A percentile compares a stretch with the other conserved stretches of the same genome.
phyloP scores from a whole-genome alignment of 495 filamentous ascomycete species.

The Penicillium longicatenatum region DNA sequence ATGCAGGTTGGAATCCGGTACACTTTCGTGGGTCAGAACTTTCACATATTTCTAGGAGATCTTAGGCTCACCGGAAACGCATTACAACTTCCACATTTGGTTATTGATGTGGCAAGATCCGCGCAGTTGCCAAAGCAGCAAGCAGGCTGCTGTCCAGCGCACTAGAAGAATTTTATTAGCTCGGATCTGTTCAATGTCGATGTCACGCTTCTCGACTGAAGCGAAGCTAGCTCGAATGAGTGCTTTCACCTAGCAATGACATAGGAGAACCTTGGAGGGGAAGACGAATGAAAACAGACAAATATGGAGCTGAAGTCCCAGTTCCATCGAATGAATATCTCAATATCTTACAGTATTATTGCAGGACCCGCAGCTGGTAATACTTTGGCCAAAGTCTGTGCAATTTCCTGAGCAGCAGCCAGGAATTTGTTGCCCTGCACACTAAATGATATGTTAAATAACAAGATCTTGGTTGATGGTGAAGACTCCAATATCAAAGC shows the following conservation, averaged over 20 bases:
- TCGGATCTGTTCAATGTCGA: neutral
- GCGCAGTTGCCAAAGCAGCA: constrained; percentile 18
- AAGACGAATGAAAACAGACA: too few relatives aligned
- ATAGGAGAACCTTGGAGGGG: too few relatives aligned
- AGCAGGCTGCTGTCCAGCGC: constrained; percentile 15
- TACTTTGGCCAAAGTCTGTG: constrained; percentile 11
- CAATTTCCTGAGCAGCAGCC: constrained; percentile 24
- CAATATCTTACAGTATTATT: constrained; percentile 8
- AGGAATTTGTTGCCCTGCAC: constrained; percentile 15
- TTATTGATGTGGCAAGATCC: constrained; percentile 12
- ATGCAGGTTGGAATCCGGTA: constrained; percentile 9
- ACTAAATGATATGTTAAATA: constrained; percentile 10
- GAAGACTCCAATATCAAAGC: neutral
- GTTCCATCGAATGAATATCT: too few relatives aligned
- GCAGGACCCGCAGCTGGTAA: constrained; percentile 19
- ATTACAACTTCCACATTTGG: constrained; percentile 16
- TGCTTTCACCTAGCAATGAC: too few relatives aligned
- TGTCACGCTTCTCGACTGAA: neutral
- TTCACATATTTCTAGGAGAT: neutral
- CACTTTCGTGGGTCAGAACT: constrained; percentile 1
- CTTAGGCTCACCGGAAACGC: constrained; percentile 11
- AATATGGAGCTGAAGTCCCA: too few relatives aligned
- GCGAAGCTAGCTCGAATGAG: neutral
- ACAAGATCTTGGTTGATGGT: neutral
- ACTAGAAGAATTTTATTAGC: constrained; percentile 8